phyloP scores from a whole-genome alignment of 352 stramenopile genomes.

The Aphanomyces stellatus region DNA sequence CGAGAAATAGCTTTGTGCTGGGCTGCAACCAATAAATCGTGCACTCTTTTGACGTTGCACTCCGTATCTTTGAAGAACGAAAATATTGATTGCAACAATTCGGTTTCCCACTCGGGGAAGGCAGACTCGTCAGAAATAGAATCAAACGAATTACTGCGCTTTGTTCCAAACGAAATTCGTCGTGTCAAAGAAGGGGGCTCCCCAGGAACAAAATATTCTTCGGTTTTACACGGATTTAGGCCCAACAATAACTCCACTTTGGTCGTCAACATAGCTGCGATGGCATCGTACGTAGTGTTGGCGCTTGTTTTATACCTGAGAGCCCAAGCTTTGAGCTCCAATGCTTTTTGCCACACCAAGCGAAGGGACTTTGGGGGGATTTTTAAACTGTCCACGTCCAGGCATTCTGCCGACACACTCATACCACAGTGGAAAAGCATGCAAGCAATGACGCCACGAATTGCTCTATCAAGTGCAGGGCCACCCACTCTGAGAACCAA shows the following conservation, averaged over 20 bases:
- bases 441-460: conserved; percentile 8
- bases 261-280: not conserved
- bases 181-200: conserved; percentile 9
- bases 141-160: conserved; percentile 11
- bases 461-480: not conserved
- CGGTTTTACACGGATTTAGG: not conserved
- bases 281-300: not conserved
- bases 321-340: conserved; percentile 11
- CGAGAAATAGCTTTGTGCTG: conserved; percentile 3
- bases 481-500: conserved; percentile 13
- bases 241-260: conserved; percentile 10
- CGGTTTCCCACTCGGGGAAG: not conserved
- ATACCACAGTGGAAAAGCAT: conserved; percentile 17
- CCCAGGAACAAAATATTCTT: conserved; percentile 4
- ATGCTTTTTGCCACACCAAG: conserved; percentile 16
- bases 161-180: conserved; percentile 15
- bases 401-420: not conserved
- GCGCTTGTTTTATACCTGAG: not conserved
- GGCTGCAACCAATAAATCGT: not conserved
- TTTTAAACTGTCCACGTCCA: not conserved
- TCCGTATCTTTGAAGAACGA: conserved; percentile 4
- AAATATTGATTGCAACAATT: not conserved
- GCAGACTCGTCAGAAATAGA: not conserved
- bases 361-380: conserved; percentile 8
- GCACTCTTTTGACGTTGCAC: conserved; percentile 9